Base-by-base conservation (phyloP, 805 yeast species). In the Schwanniomyces pseudopolymorphus region DNA sequence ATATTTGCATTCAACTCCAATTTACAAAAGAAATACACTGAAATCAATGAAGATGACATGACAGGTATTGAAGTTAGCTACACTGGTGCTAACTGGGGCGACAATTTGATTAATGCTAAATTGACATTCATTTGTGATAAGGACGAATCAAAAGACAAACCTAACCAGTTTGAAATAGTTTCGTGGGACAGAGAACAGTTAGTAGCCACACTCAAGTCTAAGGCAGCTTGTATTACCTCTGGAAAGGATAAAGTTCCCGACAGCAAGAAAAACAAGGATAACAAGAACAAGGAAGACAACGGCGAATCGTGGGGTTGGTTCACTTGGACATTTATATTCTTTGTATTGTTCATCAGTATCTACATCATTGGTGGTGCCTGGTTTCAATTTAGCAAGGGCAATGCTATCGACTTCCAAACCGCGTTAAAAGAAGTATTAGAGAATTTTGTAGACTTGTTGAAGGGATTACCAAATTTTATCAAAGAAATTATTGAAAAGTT, bases 261-360 rank as follows among this genome's bases (percentile, higher is more conserved):
- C 33, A 56, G 52, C 33, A 51, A 58, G 19, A 54, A 63, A 13
- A 55, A 54, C 59, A 63, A 42, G 11, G 46, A 51, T 22, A 48
- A 47, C 21, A 43, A 56, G 45, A 51, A 48, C 21, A 43, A 45
- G 14, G 56, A 49, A n/a, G 68, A 64, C 43, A 51, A 47, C 39
- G 75, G 75, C 17, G 77, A 72, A 52, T 81, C 84, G 48, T 83
- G 92, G 84, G 94, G 96, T 44, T 80, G 91, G 77, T 80, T 91
- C 61, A 80, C 90, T 2, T 88, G 92, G 84, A 58, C 89, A 8
- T 88, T 91, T 60, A 83, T 91, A 54, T 67, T 90, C 49, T 66
- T 84, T 53, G 87, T 88, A 14, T 65, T 92, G 27, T 78, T 79
- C 39, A 75, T 87, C 55, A 83, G 89, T 39, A 81, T 82, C 36